These are phyloP conservation scores for Trichoderma polysporum DNA, from an alignment of 2,329 filamentous ascomycete species.

Conservation along the genomic window DNA sequence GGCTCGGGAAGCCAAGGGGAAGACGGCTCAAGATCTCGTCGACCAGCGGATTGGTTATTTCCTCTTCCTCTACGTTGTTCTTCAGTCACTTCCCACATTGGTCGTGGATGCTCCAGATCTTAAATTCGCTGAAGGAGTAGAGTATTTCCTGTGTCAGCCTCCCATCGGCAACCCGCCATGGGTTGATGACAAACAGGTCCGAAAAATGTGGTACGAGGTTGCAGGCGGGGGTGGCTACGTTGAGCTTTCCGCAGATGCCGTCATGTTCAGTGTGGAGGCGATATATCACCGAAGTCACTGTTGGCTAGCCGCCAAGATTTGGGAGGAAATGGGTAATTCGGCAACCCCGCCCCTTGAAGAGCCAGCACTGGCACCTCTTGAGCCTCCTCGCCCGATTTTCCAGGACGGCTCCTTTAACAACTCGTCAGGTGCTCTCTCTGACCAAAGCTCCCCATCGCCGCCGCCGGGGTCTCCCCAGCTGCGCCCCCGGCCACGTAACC, in stretches of 20 bases:
- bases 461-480: constrained; percentile 32
- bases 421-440: constrained; percentile 23
- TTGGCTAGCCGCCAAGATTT: constrained; percentile 53
- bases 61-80: constrained; percentile 76
- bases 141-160: constrained; percentile 79
- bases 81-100: constrained; percentile 75
- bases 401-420: constrained; percentile 31
- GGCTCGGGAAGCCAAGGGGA: constrained; percentile 63
- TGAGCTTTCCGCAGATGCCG: constrained; percentile 59
- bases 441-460: constrained; percentile 31
- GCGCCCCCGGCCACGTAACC: constrained; percentile 40
- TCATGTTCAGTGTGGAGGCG: constrained; percentile 61
- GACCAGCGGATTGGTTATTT: constrained; percentile 75
- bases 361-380: constrained; percentile 39
- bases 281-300: constrained; percentile 60
- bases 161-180: constrained; percentile 72
- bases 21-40: constrained; percentile 63
- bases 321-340: constrained; percentile 42
- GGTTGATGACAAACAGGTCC: constrained; percentile 63
- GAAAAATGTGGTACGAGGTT: constrained; percentile 72
- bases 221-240: constrained; percentile 61
- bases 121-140: constrained; percentile 67
- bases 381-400: constrained; percentile 41
- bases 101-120: constrained; percentile 73
- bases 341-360: constrained; percentile 32